Evolutionary conservation across 2,329 filamentous ascomycete genomes (phyloP), one percentile per base, ranked within the genome.

Genomic region (Penicillium sp.): DNA sequence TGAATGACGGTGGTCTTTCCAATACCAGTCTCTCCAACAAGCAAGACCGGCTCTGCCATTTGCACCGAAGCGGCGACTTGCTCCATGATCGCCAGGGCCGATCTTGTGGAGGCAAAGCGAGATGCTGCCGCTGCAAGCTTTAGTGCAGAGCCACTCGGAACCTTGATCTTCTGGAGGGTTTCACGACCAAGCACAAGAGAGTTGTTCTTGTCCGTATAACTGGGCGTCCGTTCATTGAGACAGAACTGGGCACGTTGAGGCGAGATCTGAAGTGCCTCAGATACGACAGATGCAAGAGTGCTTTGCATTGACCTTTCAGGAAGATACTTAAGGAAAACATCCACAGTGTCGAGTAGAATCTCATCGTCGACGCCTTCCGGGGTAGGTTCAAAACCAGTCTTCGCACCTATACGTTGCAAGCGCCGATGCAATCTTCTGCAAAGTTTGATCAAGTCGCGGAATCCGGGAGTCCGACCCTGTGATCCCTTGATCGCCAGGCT

Each of bases 11-110:
- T 96, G 0, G 94, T 99, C 74, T 99, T 99, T 63, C 94, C 94
- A 45, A 96, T 96, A 76, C 94, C 94, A 7, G 94, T 99, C 75
- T 99, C 94, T 67, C 94, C 94, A n/a, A 99, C 94, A 25, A 99
- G 83, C 16, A 99, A 76, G 1, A 96, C 83, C 4, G 95, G 91
- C 65, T 99, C 94, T n/a, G 84, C 82, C 63, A 91, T 83, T 55
- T 88, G 85, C 5, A 96, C 84, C 1, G 91, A 88, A 33, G 90
- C 86, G 1, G 89, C 85, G 49, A 97, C 88, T 68, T 95, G 90
- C 69, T 99, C 95, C 45, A 99, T 81, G 11, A 96, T 79, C 55
- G 87, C 84, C 58, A 90, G 84, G 0, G 92, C 92, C 58, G 95
- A 89, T 20, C 84, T 86, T 18, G 94, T 97, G 31, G 88, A 91